Percentiles rank a stretch among this genome's conserved stretches.
Evolutionary conservation across 441 rosid species (phyloP).

Genomic region (Gossypium laxum): DNA sequence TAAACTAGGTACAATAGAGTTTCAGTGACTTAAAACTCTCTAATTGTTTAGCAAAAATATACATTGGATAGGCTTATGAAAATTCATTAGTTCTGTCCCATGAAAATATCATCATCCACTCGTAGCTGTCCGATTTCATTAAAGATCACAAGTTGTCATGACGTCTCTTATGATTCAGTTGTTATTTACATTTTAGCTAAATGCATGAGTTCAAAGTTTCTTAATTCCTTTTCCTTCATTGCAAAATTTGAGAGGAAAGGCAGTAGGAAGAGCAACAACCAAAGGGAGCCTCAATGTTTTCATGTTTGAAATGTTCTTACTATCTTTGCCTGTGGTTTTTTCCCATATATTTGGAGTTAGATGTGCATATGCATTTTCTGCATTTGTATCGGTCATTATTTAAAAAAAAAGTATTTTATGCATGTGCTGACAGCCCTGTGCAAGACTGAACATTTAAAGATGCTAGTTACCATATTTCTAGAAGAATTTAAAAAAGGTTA

Average conservation of each 20-base stretch:
- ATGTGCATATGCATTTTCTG: neutral
- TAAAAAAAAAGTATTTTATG: neutral
- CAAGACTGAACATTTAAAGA: neutral
- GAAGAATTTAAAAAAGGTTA: neutral
- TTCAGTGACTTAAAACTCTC: neutral
- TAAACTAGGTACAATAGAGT: neutral
- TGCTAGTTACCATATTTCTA: neutral
- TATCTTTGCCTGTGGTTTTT: neutral
- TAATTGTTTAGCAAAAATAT: too few relatives aligned
- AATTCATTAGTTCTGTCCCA: neutral
- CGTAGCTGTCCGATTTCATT: neutral
- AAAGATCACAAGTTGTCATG: neutral
- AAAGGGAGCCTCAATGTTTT: neutral
- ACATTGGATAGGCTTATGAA: neutral
- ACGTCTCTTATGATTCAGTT: neutral
- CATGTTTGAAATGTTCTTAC: slow-evolving; percentile 8
- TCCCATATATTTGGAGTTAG: neutral
- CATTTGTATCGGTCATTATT: neutral
- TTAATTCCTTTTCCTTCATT: neutral
- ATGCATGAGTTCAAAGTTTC: neutral
- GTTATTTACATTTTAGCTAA: neutral
- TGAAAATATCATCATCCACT: neutral
- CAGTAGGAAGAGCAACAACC: neutral
- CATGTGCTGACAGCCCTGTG: neutral
- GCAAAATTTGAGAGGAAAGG: neutral